These are phyloP conservation scores for Metschnikowia continentalis DNA, from an alignment of 805 yeast genomes.

Conservation along the genomic window DNA sequence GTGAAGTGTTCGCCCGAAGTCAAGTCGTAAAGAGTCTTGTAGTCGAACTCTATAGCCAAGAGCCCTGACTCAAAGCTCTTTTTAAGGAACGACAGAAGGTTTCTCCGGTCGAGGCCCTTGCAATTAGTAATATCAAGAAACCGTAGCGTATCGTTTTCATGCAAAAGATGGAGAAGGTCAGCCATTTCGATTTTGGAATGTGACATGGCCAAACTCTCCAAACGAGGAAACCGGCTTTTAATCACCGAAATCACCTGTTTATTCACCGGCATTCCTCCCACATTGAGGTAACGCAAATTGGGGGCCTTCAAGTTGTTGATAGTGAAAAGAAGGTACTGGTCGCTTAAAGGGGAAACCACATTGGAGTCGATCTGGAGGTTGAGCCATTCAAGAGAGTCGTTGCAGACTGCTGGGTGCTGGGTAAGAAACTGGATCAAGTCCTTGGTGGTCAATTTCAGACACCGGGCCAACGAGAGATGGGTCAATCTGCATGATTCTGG, in stretches of 20 bases:
- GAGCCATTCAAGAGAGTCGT: slow-evolving; percentile 57
- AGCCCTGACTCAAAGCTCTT: slow-evolving; percentile 31
- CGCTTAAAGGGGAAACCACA: slow-evolving; percentile 55
- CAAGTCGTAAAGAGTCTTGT: slow-evolving; percentile 49
- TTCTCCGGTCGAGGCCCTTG: slow-evolving; percentile 55
- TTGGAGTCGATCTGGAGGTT: slow-evolving; percentile 61
- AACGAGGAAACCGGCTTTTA: slow-evolving; percentile 32
- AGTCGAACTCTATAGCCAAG: slow-evolving; percentile 63
- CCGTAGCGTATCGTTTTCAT: slow-evolving; percentile 34
- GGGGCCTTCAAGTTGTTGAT: slow-evolving; percentile 43
- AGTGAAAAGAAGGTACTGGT: slow-evolving; percentile 44
- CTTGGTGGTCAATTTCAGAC: slow-evolving; percentile 63
- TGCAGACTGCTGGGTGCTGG: slow-evolving; percentile 60
- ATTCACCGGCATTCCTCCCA: slow-evolving; percentile 63
- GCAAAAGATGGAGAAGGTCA: slow-evolving; percentile 35
- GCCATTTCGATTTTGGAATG: slow-evolving; percentile 35
- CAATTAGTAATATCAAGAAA: slow-evolving; percentile 68
- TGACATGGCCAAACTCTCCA: slow-evolving; percentile 42
- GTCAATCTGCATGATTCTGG: slow-evolving; percentile 60
- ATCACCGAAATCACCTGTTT: slow-evolving; percentile 35
- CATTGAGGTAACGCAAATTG: slow-evolving; percentile 47
- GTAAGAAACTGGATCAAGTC: slow-evolving; percentile 67
- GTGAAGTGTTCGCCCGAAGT: slow-evolving; percentile 36
- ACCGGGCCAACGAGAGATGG: slow-evolving; percentile 58
- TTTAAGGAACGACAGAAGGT: slow-evolving; percentile 31